Base-by-base conservation (phyloP, 2,329 filamentous ascomycete genomes). In the Aureobasidium leucospermi region DNA sequence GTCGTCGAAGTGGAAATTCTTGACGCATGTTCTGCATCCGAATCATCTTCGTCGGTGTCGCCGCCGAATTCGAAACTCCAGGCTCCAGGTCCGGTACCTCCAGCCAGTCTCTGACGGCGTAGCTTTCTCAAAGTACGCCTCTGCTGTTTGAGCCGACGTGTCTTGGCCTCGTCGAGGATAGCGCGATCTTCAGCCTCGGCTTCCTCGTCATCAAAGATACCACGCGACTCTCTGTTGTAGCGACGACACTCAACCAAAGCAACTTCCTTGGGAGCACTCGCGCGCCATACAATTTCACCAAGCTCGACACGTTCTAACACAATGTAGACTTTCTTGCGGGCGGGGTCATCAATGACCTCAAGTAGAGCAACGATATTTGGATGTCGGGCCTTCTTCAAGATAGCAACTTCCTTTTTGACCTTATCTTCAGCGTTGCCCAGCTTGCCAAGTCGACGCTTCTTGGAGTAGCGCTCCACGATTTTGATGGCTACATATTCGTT, bases 271-370 rank as follows among this genome's bases (percentile, higher is more conserved):
- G 91, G 79, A 6, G 90, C 93, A 74, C 92, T 90, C 71, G 88
- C 93, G 58, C 94, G 85, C 94, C 94, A 99, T 49, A 90, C 83
- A 60, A 99, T 90, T 75, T 99, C 94, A 55, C 94, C 93, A 42
- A 93, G 82, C 71, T 96, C 90, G 60, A 96, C 92, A 73, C 93
- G 93, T 73, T 99, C 94, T 45, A 99, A 81, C 19, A 97, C 90
- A 76, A 99, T 93, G 76, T 99, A 99, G 63, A 99, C 96, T 76
- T 99, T 99, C 76, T 95, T 94, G 61, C 91, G 85, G 68, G 91
- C 90, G 1, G 93, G 93, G 71, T 99, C 94, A 71, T 99, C 94
- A 67, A 99, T 97, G 68, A 99, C 92, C 75, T 99, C 94, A 64
- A 97, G 82, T 41, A 99, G 79, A 67, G 90, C 92, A 63, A 99